Evolutionary conservation across 441 rosid genomes (phyloP).

Genomic region (Hypseocharis bilobata): DNA sequence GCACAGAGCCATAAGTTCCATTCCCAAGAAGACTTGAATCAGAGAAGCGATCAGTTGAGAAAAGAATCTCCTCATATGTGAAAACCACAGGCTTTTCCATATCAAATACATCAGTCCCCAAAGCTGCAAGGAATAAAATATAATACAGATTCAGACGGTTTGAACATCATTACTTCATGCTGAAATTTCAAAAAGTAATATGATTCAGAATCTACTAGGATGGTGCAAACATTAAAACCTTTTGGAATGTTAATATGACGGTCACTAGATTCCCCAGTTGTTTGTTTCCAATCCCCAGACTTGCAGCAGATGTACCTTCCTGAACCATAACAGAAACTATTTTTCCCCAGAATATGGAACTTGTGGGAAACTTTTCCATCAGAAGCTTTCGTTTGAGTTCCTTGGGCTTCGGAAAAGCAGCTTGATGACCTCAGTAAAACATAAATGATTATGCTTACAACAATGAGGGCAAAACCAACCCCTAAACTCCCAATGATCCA

Average conservation of each 20-base stretch:
- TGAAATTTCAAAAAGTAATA: background rate
- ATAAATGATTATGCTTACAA: conserved; percentile 40
- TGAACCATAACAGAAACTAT: conserved; percentile 80
- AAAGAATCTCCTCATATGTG: conserved; percentile 58
- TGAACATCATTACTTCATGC: background rate
- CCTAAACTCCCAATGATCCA: conserved; percentile 84
- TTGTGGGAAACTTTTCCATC: conserved; percentile 47
- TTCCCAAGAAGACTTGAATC: conserved; percentile 82
- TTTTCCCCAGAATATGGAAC: conserved; percentile 78
- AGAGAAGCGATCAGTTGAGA: conserved; percentile 80
- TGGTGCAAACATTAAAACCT: conserved; percentile 34
- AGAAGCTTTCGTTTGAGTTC: conserved; percentile 31
- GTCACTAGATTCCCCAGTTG: conserved; percentile 50
- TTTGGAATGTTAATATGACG: conserved; percentile 57
- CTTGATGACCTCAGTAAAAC: conserved; percentile 53
- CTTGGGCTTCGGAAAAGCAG: conserved; percentile 34
- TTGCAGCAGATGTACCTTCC: conserved; percentile 70
- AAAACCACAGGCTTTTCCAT: conserved; percentile 81
- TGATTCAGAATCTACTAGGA: conserved; percentile 6
- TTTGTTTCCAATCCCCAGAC: conserved; percentile 57
- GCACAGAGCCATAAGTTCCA: conserved; percentile 85
- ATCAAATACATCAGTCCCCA: conserved; percentile 63
- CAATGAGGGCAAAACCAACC: conserved; percentile 49
- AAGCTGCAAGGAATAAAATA: conserved; percentile 35
- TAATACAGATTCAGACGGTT: background rate